These are phyloP conservation scores for Meyerozyma elateridarum DNA, from an alignment of 1,139 yeast species.

Conservation along the genomic window DNA sequence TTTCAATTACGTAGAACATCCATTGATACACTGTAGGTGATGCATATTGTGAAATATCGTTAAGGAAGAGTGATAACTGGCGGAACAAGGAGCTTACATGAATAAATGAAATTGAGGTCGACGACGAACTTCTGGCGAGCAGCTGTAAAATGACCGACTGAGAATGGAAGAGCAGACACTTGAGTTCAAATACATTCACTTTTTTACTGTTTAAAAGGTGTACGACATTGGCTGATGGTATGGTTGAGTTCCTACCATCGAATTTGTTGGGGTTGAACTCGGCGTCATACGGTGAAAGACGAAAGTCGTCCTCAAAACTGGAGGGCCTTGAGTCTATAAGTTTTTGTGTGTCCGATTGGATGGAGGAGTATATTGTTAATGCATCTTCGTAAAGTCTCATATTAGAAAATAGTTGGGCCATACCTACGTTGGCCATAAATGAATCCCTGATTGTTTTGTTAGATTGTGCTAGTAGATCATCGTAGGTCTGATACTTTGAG, in stretches of 20 bases:
- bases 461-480: slow-evolving; percentile 24
- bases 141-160: slow-evolving; percentile 25
- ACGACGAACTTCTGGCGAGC: slow-evolving; percentile 23
- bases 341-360: too few relatives aligned
- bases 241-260: too few relatives aligned
- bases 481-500: slow-evolving; percentile 38
- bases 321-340: slow-evolving; percentile 15
- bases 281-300: too few relatives aligned
- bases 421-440: slow-evolving; percentile 17
- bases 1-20: slow-evolving; percentile 27
- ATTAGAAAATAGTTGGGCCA: slow-evolving; percentile 35
- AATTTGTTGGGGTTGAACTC: too few relatives aligned
- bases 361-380: slow-evolving; percentile 39
- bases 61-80: slow-evolving; percentile 31
- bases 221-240: too few relatives aligned
- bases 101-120: slow-evolving; percentile 30
- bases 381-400: slow-evolving; percentile 59
- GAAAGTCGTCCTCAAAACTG: slow-evolving; percentile 21
- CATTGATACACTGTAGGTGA: slow-evolving; percentile 22
- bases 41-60: slow-evolving; percentile 28
- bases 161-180: slow-evolving; percentile 25
- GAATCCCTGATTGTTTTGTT: slow-evolving; percentile 16
- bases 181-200: slow-evolving; percentile 23
- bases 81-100: slow-evolving; percentile 31
- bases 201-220: slow-evolving; percentile 10